Conservation (phyloP, 257 asterid genomes). For the Ligustrum vulgare region DNA sequence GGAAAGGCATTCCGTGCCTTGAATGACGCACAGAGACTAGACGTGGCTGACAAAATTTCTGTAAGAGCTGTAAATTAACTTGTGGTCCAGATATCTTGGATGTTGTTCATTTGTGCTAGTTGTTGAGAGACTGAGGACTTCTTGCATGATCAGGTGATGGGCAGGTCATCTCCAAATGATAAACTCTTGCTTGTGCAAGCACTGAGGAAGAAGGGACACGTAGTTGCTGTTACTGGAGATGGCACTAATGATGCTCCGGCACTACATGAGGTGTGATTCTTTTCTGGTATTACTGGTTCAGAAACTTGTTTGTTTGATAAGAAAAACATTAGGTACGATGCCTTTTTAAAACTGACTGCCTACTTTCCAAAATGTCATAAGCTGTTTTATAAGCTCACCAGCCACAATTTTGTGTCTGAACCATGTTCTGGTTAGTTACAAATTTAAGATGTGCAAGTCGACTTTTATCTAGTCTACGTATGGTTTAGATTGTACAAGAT, state of each 20-base stretch:
- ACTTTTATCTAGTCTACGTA: neutral
- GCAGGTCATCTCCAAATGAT: conserved; percentile 96
- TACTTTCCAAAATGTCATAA: neutral
- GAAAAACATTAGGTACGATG: neutral
- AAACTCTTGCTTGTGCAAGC: conserved; percentile 96
- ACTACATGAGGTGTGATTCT: conserved; percentile 75
- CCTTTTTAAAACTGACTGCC: neutral
- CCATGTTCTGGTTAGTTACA: neutral
- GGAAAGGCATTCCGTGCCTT: conserved; percentile 73
- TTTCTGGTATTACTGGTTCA: neutral
- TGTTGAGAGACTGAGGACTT: conserved; percentile 14
- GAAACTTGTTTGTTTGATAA: neutral
- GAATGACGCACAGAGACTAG: conserved; percentile 58
- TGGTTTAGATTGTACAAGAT: neutral
- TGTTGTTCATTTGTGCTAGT: conserved; percentile 4
- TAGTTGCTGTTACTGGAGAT: conserved; percentile 98
- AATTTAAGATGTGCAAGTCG: neutral
- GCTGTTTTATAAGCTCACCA: neutral
- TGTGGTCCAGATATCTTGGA: conserved; percentile 9
- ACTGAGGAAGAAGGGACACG: conserved; percentile 82
- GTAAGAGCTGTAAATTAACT: conserved; percentile 45
- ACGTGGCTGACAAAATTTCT: conserved; percentile 81
- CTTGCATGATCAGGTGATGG: conserved; percentile 72
- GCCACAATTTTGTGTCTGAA: neutral
- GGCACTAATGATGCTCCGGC: conserved; percentile 99